Base-by-base conservation (phyloP, 768 basidiomycete genomes). In the Cubamyces lactineus region DNA sequence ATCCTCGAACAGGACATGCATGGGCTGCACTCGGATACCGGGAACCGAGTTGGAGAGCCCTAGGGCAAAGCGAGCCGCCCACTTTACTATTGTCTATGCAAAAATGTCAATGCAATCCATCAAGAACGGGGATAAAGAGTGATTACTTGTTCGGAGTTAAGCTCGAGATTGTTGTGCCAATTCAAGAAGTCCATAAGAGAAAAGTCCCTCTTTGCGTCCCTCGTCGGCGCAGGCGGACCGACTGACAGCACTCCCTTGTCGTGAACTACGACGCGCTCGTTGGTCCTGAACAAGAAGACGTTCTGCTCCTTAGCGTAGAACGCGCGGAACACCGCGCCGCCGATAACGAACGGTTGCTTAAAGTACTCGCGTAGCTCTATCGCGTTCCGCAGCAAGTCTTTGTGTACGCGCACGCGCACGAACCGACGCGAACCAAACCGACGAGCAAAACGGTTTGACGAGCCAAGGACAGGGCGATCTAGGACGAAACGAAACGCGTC, bases 1-100 rank as follows among this genome's bases (percentile, higher is more conserved):
- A 7, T 73, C 70, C 17, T 78, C 75, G 9, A 73, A 63, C 0
- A 63, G 55, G 7, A 87, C 79, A 24, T 83, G 69, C 2, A 68
- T 57, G 1, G 69, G 59, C 0, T 73, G 61, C 3, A 89, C 59
- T 7, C 73, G 64, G 3, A 83, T 71, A 0, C 85, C 87, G 6
- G 87, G 87, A 4, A 84, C 75, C 1, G 88, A 88, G 52, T 80
- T 88, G 0, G 88, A 89, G 6, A 88, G 69, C 0, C 83, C 86
- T 9, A 90, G 77, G 0, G 82, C 79, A 63, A 83, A 84, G 0
- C 87, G 79, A n/a, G 87, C 79, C 13, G 81, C 76, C 82, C 84
- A 89, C 71, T 90, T 89, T 1, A 82, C 76, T 74, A 88, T 80
- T 12, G 79, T 76, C 88, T 89, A 5, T 15, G 26, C 11, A 15